These are phyloP conservation scores for Vaccinium myrtillus DNA, from an alignment of 148 eudicot species.

Conservation along the genomic window DNA sequence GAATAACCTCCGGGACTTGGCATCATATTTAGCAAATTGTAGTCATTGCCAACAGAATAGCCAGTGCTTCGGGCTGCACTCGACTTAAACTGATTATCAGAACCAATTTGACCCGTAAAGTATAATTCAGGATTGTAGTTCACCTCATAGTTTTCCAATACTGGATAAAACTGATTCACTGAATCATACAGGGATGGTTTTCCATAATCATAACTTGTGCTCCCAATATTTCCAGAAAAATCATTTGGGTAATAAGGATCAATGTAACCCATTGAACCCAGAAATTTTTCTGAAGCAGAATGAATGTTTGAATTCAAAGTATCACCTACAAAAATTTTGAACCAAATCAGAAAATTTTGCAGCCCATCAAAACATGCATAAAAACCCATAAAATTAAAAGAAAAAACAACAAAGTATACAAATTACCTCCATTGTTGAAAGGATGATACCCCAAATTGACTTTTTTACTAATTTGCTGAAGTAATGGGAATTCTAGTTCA, in stretches of 20 bases:
- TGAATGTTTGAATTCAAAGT: background rate
- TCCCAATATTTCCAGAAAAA: background rate
- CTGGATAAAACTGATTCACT: background rate
- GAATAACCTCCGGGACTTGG: background rate
- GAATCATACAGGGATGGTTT: background rate
- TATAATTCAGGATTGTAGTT: background rate
- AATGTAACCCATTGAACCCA: background rate
- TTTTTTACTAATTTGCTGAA: background rate
- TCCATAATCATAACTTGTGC: background rate
- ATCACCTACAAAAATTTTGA: background rate
- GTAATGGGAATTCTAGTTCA: background rate
- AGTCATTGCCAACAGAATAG: background rate
- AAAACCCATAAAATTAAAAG: background rate
- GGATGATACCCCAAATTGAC: background rate
- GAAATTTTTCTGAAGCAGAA: background rate
- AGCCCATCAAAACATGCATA: background rate
- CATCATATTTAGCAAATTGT: background rate
- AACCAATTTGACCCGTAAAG: background rate
- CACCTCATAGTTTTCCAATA: background rate
- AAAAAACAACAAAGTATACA: background rate
- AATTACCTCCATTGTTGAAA: background rate
- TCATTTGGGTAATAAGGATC: background rate
- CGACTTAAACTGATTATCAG: background rate
- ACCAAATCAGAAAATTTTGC: background rate
- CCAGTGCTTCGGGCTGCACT: background rate